These are phyloP conservation scores for Mallotus nudiflorus DNA, from an alignment of 345 rosid species.

Conservation along the genomic window DNA sequence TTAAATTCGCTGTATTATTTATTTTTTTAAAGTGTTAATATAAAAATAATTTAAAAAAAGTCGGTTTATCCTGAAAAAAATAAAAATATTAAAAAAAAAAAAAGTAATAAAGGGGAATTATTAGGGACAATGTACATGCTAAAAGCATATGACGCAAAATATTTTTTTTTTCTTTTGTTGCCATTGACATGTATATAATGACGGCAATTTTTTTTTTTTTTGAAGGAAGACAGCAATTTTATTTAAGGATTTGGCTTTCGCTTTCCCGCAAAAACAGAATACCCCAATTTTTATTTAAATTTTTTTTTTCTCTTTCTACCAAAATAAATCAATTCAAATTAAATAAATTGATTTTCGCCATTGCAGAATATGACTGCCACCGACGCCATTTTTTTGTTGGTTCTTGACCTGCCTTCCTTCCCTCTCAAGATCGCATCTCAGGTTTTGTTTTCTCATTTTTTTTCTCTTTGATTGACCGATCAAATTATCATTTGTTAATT, in stretches of 20 bases:
- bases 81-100: neutral
- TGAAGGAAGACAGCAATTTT: neutral
- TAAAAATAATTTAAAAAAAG: too few species aligned
- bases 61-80: too few species aligned
- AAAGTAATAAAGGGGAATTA: neutral
- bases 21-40: too few species aligned
- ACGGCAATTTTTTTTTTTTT: neutral
- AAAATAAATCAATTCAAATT: too few species aligned
- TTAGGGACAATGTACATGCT: too few species aligned
- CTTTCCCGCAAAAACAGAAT: constrained; percentile 45
- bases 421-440: constrained; percentile 30
- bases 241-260: constrained; percentile 9
- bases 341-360: neutral
- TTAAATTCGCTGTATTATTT: too few species aligned
- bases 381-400: constrained; percentile 19
- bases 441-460: constrained; percentile 16
- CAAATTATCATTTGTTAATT: neutral
- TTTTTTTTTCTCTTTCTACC: constrained; percentile 19
- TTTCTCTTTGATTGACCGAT: neutral
- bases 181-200: neutral
- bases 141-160: neutral
- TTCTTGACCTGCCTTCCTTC: constrained; percentile 10
- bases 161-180: too few species aligned
- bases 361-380: constrained; percentile 10
- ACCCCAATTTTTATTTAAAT: neutral